Evolutionary conservation across 768 basidiomycete species (phyloP), one percentile per base, ranked within the genome.

Genomic region (Russula sp.): DNA sequence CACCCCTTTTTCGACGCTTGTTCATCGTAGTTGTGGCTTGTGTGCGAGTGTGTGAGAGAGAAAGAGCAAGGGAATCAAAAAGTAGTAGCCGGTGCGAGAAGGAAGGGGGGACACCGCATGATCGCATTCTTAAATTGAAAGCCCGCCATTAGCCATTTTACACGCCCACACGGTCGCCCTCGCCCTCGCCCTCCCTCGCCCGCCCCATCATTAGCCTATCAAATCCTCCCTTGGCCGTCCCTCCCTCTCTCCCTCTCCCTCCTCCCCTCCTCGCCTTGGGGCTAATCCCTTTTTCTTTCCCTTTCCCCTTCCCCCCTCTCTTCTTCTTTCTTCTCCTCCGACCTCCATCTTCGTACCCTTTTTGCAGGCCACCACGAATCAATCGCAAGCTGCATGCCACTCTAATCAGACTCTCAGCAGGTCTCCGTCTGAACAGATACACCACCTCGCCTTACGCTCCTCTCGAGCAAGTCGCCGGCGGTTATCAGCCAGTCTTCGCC

Each of bases 371-470:
- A 6, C 16, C 36, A 52, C 57, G 42, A 20, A 29, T 58, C 32
- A 16, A 20, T 60, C 42, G 20, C 57, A 65, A 65, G 35, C 66
- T 66, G 66, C 53, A 66, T 66, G 66, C 66, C 64, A 61, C 57
- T 65, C 53, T 47, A 66, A 57, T 77, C 81, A 81, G 79, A 79
- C 77, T 76, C 71, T 69, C 75, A 80, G 79, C 79, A 72, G 80
- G 82, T 79, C 83, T 80, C 75, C 39, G 81, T 81, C 82, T 82
- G 81, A 79, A 76, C 74, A 63, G 71, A 72, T 70, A 61, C 59
- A 53, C 66, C 69, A 55, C 69, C 65, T 41, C 64, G 62, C 38
- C 57, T 63, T 55, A 58, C 74, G 67, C 68, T 50, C 34, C 34
- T 67, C 38, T 53, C 53, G 61, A 61, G 65, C 69, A 65, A 72